Base-by-base conservation (phyloP, 2,329 filamentous ascomycete species). In the Coniella lustricola region DNA sequence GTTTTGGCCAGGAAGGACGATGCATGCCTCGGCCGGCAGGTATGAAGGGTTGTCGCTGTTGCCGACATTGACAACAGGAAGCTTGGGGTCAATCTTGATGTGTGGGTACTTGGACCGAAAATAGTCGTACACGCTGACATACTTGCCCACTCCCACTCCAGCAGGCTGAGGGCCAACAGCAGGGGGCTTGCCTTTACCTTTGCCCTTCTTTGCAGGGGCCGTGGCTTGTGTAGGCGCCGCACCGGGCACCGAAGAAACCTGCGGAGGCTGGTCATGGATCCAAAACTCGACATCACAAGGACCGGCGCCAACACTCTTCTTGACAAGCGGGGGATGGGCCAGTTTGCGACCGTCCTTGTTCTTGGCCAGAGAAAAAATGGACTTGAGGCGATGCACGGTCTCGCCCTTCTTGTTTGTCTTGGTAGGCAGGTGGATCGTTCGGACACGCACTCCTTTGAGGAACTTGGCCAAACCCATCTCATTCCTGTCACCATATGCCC, bases 41-140 rank as follows among this genome's bases (percentile, higher is more conserved):
- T 82, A 84, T 4, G 66, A 70, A 0, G 81, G 78, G 14, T 74
- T 67, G 0, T 69, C 61, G 0, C 55, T 54, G 8, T 61, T 78
- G n/a, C 79, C 80, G 20, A 82, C 74, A 55, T 85, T 84, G 56
- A 85, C 58, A 2, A 82, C 73, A 0, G 79, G 75, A 9, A 70
- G 49, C 0, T 61, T 49, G 0, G 67, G 64, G 35, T 70, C 52
- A 3, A 60, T 9, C 55, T 17, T 9, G 17, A 32, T 16, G 20
- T 60, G 25, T 5, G 25, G 67, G 63, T 60, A 72, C 66, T 43
- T 59, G 49, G 64, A 49, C 47, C 58, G 54, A 59, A 79, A 78
- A 63, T 76, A 73, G 16, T 77, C 63, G 29, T 64, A 67, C 36
- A 85, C 73, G 45, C 66, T 71, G 17, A 79, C 71, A 51, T 76